A percentile compares a stretch with the other conserved stretches of the same genome.
phyloP scores from a whole-genome alignment of 2,329 filamentous ascomycete genomes.

The Clonostachys rosea region DNA sequence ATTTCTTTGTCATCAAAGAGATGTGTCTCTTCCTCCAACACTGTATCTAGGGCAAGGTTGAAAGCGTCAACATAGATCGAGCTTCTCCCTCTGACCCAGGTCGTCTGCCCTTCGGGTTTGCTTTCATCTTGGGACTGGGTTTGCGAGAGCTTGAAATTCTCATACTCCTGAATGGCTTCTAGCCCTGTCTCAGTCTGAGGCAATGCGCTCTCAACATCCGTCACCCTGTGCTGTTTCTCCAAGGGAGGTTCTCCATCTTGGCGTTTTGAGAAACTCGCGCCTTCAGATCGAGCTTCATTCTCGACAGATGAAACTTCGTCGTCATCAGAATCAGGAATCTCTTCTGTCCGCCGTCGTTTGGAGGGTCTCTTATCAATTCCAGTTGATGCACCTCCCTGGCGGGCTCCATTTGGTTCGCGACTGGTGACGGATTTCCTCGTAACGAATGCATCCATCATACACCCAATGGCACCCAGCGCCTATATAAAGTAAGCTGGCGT shows the following conservation, averaged over 20 bases:
- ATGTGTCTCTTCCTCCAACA: constrained; percentile 82
- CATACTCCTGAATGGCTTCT: constrained; percentile 75
- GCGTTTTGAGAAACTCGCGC: constrained; percentile 7
- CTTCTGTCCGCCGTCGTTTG: constrained; percentile 21
- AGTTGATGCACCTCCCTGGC: not conserved
- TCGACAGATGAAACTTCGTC: constrained; percentile 4
- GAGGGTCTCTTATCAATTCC: constrained; percentile 6
- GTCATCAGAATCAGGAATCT: constrained; percentile 6
- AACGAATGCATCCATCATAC: constrained; percentile 32
- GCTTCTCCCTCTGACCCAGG: constrained; percentile 73
- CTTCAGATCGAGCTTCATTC: constrained; percentile 9
- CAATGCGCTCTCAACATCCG: constrained; percentile 48
- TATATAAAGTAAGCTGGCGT: no score
- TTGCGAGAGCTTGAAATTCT: constrained; percentile 58
- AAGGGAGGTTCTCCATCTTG: not conserved
- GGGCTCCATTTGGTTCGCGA: constrained; percentile 2
- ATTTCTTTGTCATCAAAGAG: constrained; percentile 79
- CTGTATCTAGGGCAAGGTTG: constrained; percentile 84
- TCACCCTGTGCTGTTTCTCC: not conserved
- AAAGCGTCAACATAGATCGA: constrained; percentile 98
- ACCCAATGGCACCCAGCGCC: not conserved
- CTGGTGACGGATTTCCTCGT: constrained; percentile 15
- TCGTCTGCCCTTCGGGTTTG: constrained; percentile 30
- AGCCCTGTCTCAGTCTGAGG: constrained; percentile 63
- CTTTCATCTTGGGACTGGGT: constrained; percentile 21